Evolutionary conservation across 768 basidiomycete genomes (phyloP), one percentile per base, ranked within the genome.

Genomic region (Mycena crocata): DNA sequence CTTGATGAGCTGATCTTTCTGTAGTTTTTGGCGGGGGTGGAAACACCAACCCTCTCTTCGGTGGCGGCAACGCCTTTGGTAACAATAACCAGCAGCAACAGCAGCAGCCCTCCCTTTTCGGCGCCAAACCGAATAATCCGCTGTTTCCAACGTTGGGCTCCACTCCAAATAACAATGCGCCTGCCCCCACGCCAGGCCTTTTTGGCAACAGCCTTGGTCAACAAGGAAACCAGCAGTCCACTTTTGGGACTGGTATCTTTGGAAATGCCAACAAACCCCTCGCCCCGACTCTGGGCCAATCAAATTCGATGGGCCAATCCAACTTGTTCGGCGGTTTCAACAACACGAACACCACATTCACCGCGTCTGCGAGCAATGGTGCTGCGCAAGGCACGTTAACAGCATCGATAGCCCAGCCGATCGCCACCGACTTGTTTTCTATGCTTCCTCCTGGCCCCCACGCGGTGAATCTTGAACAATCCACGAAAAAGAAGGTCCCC

Each of bases 361-460:
- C 81, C 50, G 76, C 81, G 14, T 85, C 86, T 34, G 73, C 78
- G 0, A 74, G 74, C 48, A 78, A 80, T 58, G 79, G 82, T n/a
- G 86, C 79, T 34, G 80, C 82, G 44, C 87, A 88, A 78, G 88
- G 88, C 39, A 77, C 85, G 0, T 81, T 97, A 57, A 92, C 91
- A 12, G 93, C 95, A 2, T 96, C 96, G 23, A 94, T 98, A 73
- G 90, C 93, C 30, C 93, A 96, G 76, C 93, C 93, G 10, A 90
- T 95, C 68, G 87, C 86, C 34, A 83, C 87, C 54, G 90, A 91
- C 66, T 76, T 93, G 56, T 94, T 91, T 75, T 88, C 86, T 57
- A 84, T 93, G 85, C 87, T 94, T 34, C 90, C 91, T 24, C 87
- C 90, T 15, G 88, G 90, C 40, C 92, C 88, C 30, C 92, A 85